Percentiles rank a stretch among this genome's conserved stretches.
phyloP scores from a whole-genome alignment of 441 rosid genomes.

The Manihot esculenta region DNA sequence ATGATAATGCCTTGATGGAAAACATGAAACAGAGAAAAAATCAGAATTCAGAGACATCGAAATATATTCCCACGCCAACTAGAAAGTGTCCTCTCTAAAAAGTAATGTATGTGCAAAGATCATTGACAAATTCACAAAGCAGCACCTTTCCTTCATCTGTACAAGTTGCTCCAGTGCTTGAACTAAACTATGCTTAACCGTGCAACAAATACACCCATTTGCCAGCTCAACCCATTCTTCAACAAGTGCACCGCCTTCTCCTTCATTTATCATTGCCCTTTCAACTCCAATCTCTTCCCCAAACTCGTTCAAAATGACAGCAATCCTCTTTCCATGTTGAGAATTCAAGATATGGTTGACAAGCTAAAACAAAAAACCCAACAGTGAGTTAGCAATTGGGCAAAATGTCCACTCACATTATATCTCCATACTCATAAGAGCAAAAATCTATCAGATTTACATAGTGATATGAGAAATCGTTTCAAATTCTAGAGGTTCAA shows the following conservation, averaged over 20 bases:
- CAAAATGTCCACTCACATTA: background rate
- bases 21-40: too few species aligned
- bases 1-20: background rate
- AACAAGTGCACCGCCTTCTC: constrained; percentile 76
- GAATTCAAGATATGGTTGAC: constrained; percentile 74
- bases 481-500: background rate
- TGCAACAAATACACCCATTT: constrained; percentile 91
- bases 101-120: background rate
- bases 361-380: constrained; percentile 44
- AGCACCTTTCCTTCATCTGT: constrained; percentile 69
- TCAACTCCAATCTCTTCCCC: constrained; percentile 98
- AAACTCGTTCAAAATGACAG: constrained; percentile 92
- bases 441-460: too few species aligned
- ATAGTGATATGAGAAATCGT: too few species aligned
- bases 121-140: background rate
- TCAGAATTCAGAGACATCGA: too few species aligned
- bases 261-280: constrained; percentile 96
- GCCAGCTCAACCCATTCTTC: constrained; percentile 98
- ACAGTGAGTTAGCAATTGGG: background rate
- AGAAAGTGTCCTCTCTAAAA: background rate
- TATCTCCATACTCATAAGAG: too few species aligned
- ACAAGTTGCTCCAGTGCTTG: constrained; percentile 95
- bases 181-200: constrained; percentile 91
- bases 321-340: constrained; percentile 89
- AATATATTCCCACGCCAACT: too few species aligned